phyloP scores from a whole-genome alignment of 1,284 basidiomycete species.

The Microbotryum saponariae region DNA sequence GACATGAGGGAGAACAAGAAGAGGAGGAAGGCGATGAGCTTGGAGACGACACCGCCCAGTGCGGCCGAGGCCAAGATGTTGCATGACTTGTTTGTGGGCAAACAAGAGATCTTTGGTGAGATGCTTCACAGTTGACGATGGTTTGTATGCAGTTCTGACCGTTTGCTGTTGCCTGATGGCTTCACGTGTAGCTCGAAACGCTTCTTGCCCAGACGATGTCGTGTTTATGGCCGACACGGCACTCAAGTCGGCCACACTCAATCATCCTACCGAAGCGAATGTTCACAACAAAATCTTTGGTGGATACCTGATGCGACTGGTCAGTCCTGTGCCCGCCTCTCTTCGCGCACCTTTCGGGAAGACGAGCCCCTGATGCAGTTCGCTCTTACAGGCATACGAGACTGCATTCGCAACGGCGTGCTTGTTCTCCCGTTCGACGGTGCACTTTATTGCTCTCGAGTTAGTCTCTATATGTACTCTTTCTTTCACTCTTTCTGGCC shows the following conservation, averaged over 20 bases:
- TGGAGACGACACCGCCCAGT: constrained; percentile 38
- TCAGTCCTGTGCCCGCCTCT: background rate
- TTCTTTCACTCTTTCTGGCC: background rate
- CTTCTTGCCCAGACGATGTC: constrained; percentile 16
- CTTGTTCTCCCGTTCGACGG: constrained; percentile 38
- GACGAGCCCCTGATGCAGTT: constrained; percentile 25
- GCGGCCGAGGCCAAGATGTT: constrained; percentile 38
- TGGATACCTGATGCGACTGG: constrained; percentile 31
- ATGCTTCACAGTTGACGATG: background rate
- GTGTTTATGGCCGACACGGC: constrained; percentile 35
- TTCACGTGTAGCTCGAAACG: constrained; percentile 15
- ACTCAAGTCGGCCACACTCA: constrained; percentile 23
- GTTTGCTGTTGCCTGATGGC: no score
- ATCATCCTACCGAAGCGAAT: constrained; percentile 36
- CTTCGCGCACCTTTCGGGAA: background rate
- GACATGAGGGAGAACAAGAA: constrained; percentile 31
- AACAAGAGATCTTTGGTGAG: constrained; percentile 12
- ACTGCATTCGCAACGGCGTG: constrained; percentile 40
- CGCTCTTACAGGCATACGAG: constrained; percentile 39
- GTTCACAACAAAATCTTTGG: constrained; percentile 28
- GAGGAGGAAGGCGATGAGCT: constrained; percentile 2
- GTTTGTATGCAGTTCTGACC: no score
- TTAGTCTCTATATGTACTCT: constrained; percentile 1
- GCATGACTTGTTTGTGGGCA: constrained; percentile 37
- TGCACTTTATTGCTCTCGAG: constrained; percentile 42